Evolutionary conservation across 345 rosid genomes (phyloP).

Genomic region (Citrus sinensis): DVS_A1.0 CM039167.1:5594001-5594500

Average conservation of each 20-base stretch:
- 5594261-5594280: constrained; percentile 16
- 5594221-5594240: constrained; percentile 6
- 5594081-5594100: constrained; percentile 3
- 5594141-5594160: constrained; percentile 4
- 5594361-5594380: constrained; percentile 6
- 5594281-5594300: constrained; percentile 22
- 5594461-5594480: constrained; percentile 44
- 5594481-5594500: constrained; percentile 6
- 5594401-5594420: constrained; percentile 18
- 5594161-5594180: constrained; percentile 2
- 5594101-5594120: constrained; percentile 12
- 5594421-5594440: constrained; percentile 32
- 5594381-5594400: neutral
- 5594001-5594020: neutral
- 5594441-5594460: constrained; percentile 26
- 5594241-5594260: constrained; percentile 18
- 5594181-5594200: neutral
- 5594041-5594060: constrained; percentile 41
- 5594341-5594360: constrained; percentile 14
- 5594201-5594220: constrained; percentile 20
- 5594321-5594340: constrained; percentile 20
- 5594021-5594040: constrained; percentile 22
- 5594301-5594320: constrained; percentile 3
- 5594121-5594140: neutral
- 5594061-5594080: constrained; percentile 18